A percentile compares a stretch with the other conserved stretches of the same genome.
phyloP scores from a whole-genome alignment of 2,329 filamentous ascomycete genomes.

The Lachnellula suecica region DNA sequence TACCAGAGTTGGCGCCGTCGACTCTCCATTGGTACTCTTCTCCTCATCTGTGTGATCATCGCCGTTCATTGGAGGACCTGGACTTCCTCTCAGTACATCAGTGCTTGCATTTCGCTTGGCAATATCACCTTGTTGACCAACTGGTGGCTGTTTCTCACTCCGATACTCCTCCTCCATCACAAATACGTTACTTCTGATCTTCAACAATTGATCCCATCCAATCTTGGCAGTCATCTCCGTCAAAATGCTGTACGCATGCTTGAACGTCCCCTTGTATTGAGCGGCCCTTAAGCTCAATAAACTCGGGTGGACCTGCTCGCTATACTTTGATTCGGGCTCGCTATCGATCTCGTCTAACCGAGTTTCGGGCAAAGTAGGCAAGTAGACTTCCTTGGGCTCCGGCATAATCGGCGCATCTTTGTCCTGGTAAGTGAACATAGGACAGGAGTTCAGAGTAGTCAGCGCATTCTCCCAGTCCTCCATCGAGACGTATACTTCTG shows the following conservation, averaged over 20 bases:
- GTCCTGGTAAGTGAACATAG: slow-evolving; percentile 99
- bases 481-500: slow-evolving; percentile 88
- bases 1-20: slow-evolving; percentile 22
- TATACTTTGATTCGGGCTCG: slow-evolving; percentile 76
- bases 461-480: slow-evolving; percentile 97
- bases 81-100: slow-evolving; percentile 72
- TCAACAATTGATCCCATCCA: slow-evolving; percentile 94
- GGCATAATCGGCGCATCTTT: slow-evolving; percentile 96
- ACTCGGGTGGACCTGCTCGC: slow-evolving; percentile 84
- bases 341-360: slow-evolving; percentile 96
- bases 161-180: slow-evolving; percentile 99
- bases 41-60: slow-evolving; percentile 32
- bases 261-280: slow-evolving; percentile 90
- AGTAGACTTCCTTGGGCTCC: slow-evolving; percentile 81
- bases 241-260: slow-evolving; percentile 89
- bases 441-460: slow-evolving; percentile 94
- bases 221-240: slow-evolving; percentile 97
- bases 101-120: slow-evolving; percentile 72
- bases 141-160: slow-evolving; percentile 72
- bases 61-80: slow-evolving; percentile 52
- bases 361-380: slow-evolving; percentile 86
- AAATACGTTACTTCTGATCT: slow-evolving; percentile 94
- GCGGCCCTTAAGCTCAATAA: slow-evolving; percentile 83
- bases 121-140: slow-evolving; percentile 40
- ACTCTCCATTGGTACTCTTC: slow-evolving; percentile 31